Evolutionary conservation across 371 early-diverging fungal genomes (phyloP).

Genomic region (Parasitella parasitica): DNA sequence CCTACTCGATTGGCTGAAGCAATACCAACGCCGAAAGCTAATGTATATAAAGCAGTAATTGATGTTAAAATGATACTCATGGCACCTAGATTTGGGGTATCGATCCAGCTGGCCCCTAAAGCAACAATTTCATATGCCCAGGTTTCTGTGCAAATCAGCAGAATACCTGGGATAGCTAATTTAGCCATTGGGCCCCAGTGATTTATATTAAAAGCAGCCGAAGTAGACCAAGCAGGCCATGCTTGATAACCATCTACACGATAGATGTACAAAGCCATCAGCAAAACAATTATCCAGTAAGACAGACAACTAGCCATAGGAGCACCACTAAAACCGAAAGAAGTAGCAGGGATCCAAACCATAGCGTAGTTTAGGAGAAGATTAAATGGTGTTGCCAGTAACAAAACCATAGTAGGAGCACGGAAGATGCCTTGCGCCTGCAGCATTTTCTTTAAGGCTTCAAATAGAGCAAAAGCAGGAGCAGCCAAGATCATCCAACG

Average conservation of each 20-base stretch:
- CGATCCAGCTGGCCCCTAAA: constrained; percentile 76
- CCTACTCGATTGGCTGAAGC: constrained; percentile 80
- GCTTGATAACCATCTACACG: constrained; percentile 65
- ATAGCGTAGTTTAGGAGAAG: constrained; percentile 65
- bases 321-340: constrained; percentile 79
- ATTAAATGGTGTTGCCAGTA: constrained; percentile 70
- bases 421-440: constrained; percentile 84
- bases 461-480: constrained; percentile 71
- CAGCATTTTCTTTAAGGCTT: constrained; percentile 74
- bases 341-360: constrained; percentile 64
- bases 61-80: constrained; percentile 80
- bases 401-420: constrained; percentile 66
- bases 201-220: constrained; percentile 48
- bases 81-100: constrained; percentile 76
- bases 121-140: constrained; percentile 63
- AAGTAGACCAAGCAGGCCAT: constrained; percentile 79
- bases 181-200: constrained; percentile 63
- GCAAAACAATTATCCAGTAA: constrained; percentile 62
- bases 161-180: constrained; percentile 69
- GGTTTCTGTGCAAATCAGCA: constrained; percentile 68
- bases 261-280: constrained; percentile 61
- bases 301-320: constrained; percentile 75
- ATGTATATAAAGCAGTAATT: constrained; percentile 63
- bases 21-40: constrained; percentile 64
- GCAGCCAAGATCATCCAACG: constrained; percentile 66